Conservation (phyloP, 1,284 basidiomycete species). For the Malassezia dermatis region DNA sequence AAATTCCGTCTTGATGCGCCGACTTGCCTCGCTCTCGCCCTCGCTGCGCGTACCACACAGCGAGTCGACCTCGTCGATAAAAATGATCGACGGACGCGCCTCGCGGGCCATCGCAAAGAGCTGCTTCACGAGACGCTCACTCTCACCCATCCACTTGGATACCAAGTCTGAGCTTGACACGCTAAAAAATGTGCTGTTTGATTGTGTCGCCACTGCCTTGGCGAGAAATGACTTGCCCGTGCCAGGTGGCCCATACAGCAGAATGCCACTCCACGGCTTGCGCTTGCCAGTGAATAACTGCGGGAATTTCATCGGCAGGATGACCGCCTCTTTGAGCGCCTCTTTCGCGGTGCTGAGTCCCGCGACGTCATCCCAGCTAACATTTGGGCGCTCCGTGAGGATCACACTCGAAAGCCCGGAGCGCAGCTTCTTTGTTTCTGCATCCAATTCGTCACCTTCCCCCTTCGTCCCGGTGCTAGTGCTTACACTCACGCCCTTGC, state of each 20-base stretch:
- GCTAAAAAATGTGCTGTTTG: conserved; percentile 93
- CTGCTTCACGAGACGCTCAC: conserved; percentile 83
- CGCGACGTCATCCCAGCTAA: conserved; percentile 96
- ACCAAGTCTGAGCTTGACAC: conserved; percentile 91
- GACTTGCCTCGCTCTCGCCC: conserved; percentile 85
- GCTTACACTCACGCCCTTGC: conserved; percentile 48
- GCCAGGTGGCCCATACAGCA: conserved; percentile 68
- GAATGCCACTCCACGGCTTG: conserved; percentile 89
- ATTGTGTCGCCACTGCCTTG: conserved; percentile 96
- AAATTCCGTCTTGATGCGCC: conserved; percentile 97
- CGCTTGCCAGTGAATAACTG: conserved; percentile 96
- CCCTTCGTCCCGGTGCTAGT: conserved; percentile 42
- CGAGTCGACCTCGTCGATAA: conserved; percentile 97
- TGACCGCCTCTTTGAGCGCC: conserved; percentile 92
- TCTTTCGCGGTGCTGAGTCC: conserved; percentile 90
- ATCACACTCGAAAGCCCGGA: conserved; percentile 79
- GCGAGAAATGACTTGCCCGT: conserved; percentile 65
- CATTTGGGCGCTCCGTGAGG: conserved; percentile 83
- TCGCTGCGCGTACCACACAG: conserved; percentile 88
- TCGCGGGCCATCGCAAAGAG: conserved; percentile 93
- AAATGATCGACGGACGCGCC: conserved; percentile 92
- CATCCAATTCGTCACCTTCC: conserved; percentile 66
- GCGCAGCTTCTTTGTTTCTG: conserved; percentile 88
- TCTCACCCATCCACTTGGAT: conserved; percentile 99
- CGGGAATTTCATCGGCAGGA: conserved; percentile 95